phyloP scores from a whole-genome alignment of 148 eudicot species.

The Rhododendron mucronatum region DNA sequence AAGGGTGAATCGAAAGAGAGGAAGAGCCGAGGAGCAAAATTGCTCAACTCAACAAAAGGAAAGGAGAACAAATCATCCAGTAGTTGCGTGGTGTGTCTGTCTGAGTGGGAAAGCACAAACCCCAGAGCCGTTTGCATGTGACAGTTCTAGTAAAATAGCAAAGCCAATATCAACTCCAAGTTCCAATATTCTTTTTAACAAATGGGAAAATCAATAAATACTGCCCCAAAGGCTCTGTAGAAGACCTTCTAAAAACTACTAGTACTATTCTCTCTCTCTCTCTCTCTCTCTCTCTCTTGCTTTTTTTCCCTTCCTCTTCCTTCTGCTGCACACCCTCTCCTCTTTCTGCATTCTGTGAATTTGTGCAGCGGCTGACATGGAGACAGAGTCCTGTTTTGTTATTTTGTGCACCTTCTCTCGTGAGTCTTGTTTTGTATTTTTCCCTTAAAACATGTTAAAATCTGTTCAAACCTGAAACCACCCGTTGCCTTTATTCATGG shows the following conservation, averaged over 20 bases:
- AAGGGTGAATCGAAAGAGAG: no score
- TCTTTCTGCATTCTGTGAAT: slow-evolving; percentile 17
- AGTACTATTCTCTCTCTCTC: background rate
- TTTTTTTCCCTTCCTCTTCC: background rate
- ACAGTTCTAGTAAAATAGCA: slow-evolving; percentile 4
- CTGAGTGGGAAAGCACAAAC: background rate
- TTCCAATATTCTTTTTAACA: slow-evolving; percentile 24
- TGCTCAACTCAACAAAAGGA: no score
- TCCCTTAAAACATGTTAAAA: slow-evolving; percentile 4
- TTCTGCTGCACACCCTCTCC: background rate
- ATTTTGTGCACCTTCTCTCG: slow-evolving; percentile 29
- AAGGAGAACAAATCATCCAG: no score
- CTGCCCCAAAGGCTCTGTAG: slow-evolving; percentile 6
- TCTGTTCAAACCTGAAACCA: slow-evolving; percentile 7
- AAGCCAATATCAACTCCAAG: slow-evolving; percentile 30
- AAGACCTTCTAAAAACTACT: slow-evolving; percentile 17
- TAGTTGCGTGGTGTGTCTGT: no score
- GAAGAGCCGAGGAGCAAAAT: no score
- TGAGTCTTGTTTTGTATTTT: slow-evolving; percentile 39
- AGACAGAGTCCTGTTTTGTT: slow-evolving; percentile 18
- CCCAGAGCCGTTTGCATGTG: background rate
- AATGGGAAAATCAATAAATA: slow-evolving; percentile 5
- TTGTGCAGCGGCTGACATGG: slow-evolving; percentile 52
- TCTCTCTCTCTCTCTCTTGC: background rate
- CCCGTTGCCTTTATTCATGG: slow-evolving; percentile 17